phyloP scores from a whole-genome alignment of 805 yeast genomes.

The Metschnikowia similis region DNA sequence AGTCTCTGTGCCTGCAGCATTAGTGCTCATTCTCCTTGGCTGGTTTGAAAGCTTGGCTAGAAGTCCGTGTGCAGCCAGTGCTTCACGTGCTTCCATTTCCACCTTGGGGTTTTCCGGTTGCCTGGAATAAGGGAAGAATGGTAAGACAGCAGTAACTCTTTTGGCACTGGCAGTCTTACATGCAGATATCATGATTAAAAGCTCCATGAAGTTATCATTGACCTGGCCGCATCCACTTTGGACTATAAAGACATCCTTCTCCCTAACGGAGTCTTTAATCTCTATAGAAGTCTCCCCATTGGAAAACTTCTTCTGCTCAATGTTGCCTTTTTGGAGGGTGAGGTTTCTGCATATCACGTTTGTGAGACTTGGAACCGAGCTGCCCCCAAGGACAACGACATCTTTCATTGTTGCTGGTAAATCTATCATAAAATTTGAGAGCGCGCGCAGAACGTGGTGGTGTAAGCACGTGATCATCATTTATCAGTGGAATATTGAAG shows the following conservation, averaged over 20 bases:
- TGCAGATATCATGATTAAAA: constrained; percentile 81
- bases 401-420: constrained; percentile 56
- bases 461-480: neutral
- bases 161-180: constrained; percentile 89
- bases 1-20: constrained; percentile 29
- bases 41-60: constrained; percentile 7
- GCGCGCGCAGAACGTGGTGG: constrained; percentile 1
- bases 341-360: constrained; percentile 70
- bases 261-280: constrained; percentile 85
- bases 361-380: constrained; percentile 80
- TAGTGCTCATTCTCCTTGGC: constrained; percentile 29
- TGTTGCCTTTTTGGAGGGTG: constrained; percentile 68
- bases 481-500: neutral
- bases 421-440: neutral
- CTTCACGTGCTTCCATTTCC: constrained; percentile 15
- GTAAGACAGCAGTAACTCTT: constrained; percentile 85
- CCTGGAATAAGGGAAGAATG: constrained; percentile 91
- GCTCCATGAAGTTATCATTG: constrained; percentile 80
- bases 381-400: constrained; percentile 84
- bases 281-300: constrained; percentile 94
- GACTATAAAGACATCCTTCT: constrained; percentile 89
- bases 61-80: constrained; percentile 10
- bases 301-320: constrained; percentile 58
- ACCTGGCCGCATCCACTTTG: constrained; percentile 87
- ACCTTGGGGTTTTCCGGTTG: constrained; percentile 82